A percentile compares a stretch with the other conserved stretches of the same genome.
Conservation (phyloP, 805 yeast genomes). For the Brettanomyces bruxellensis region DNA sequence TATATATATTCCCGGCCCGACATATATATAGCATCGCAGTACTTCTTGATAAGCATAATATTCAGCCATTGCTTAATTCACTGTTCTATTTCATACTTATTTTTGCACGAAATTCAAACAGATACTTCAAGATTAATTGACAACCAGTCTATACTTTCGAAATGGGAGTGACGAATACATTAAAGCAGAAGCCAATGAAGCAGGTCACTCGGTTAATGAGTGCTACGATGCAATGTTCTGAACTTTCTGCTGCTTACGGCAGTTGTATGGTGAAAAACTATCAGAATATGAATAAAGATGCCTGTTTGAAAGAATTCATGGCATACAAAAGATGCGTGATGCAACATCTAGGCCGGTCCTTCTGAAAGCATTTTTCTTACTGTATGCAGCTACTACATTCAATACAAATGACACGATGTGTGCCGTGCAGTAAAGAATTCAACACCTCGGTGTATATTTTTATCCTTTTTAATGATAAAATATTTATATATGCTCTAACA, state of each 20-base stretch:
- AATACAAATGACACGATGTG: background rate
- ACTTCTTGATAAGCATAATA: too few relatives aligned
- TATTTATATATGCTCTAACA: background rate
- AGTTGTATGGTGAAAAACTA: conserved; percentile 44
- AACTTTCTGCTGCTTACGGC: conserved; percentile 36
- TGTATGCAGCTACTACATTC: too few relatives aligned
- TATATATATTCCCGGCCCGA: background rate
- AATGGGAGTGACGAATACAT: background rate
- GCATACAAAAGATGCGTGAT: conserved; percentile 43
- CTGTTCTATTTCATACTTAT: too few relatives aligned
- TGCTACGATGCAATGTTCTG: conserved; percentile 21
- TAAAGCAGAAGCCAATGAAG: conserved; percentile 16
- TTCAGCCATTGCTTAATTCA: too few relatives aligned
- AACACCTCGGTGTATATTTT: background rate
- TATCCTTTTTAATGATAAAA: background rate
- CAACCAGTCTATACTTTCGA: background rate
- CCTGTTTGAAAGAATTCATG: conserved; percentile 43
- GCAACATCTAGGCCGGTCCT: conserved; percentile 21
- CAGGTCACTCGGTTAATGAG: conserved; percentile 25
- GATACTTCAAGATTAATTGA: too few relatives aligned
- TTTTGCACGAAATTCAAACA: too few relatives aligned
- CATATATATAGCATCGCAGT: too few relatives aligned
- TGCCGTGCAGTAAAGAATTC: background rate
- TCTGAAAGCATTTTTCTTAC: background rate
- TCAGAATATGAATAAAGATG: conserved; percentile 39